phyloP scores from a whole-genome alignment of 768 basidiomycete species.

The Pilatotrama ljubarskyi region DNA sequence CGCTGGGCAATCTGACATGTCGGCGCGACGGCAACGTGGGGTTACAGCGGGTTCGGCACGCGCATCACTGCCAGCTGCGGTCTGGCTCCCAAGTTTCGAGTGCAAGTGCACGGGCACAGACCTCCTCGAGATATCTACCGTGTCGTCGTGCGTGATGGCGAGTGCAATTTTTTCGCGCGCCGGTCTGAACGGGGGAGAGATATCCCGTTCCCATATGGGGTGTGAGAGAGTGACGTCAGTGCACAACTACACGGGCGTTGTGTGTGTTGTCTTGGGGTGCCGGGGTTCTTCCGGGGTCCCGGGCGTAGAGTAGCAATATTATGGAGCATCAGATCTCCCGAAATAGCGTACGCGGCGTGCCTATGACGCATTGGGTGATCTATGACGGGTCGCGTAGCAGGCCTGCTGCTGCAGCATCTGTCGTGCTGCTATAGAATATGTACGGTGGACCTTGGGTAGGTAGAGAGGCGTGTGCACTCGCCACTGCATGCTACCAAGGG shows the following conservation, averaged over 20 bases:
- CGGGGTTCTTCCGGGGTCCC: conserved; percentile 13
- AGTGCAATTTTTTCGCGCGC: neutral
- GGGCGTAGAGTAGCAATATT: neutral
- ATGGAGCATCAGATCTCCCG: conserved; percentile 14
- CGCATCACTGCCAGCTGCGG: conserved; percentile 1
- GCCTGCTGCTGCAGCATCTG: neutral
- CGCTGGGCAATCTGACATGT: conserved; percentile 5
- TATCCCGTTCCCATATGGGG: conserved; percentile 9
- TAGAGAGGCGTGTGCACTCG: no score
- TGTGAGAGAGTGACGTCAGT: conserved; percentile 13
- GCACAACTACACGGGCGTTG: neutral
- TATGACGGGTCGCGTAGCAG: conserved; percentile 5
- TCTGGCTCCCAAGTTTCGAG: neutral
- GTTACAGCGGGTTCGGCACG: conserved; percentile 4
- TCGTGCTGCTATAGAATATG: no score
- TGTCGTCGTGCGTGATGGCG: neutral
- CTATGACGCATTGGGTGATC: conserved; percentile 10
- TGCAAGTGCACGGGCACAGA: neutral
- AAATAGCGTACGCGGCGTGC: neutral
- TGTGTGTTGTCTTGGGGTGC: conserved; percentile 3
- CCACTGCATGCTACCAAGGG: no score
- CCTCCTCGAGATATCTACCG: neutral
- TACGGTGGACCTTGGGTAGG: no score
- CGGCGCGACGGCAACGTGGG: conserved; percentile 5
- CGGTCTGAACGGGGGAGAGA: neutral